Conservation (phyloP, 306 rosid genomes). For the Amphicarpaea edgeworthii region DNA sequence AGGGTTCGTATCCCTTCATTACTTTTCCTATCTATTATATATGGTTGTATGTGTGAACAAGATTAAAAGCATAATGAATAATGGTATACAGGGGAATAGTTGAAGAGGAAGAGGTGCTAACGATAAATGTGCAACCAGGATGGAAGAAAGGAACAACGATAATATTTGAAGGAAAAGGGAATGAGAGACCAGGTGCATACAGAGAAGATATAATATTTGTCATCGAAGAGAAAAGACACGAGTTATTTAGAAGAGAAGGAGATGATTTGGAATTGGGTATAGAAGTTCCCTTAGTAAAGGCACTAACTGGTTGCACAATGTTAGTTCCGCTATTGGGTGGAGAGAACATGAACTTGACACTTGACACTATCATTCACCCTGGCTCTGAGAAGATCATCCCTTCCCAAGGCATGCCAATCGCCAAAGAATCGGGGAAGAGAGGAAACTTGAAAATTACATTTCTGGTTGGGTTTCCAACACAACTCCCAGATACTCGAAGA, state of each 20-base stretch:
- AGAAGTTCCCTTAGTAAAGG: slow-evolving; percentile 68
- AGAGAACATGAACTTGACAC: slow-evolving; percentile 53
- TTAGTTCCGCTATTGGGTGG: slow-evolving; percentile 77
- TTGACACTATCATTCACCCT: slow-evolving; percentile 64
- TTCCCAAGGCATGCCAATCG: slow-evolving; percentile 76
- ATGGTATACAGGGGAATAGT: slow-evolving; percentile 52
- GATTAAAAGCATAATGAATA: slow-evolving; percentile 14
- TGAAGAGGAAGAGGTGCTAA: slow-evolving; percentile 69
- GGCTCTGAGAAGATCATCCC: slow-evolving; percentile 63
- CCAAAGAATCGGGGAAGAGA: slow-evolving; percentile 58
- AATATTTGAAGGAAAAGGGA: slow-evolving; percentile 82
- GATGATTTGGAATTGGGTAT: slow-evolving; percentile 74
- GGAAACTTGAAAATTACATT: slow-evolving; percentile 72
- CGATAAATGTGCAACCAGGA: slow-evolving; percentile 81
- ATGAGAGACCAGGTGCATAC: slow-evolving; percentile 53
- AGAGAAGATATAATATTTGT: slow-evolving; percentile 64
- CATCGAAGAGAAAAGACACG: slow-evolving; percentile 69
- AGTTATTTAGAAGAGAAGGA: slow-evolving; percentile 69
- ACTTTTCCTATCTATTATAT: no score
- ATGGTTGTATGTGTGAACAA: no score
- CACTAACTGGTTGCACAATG: slow-evolving; percentile 72
- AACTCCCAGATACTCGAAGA: slow-evolving; percentile 63
- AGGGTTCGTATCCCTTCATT: slow-evolving; percentile 72
- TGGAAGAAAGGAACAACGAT: slow-evolving; percentile 90
- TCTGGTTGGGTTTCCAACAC: slow-evolving; percentile 68